Evolutionary conservation across 1,139 yeast species (phyloP).

Genomic region (Geotrichum armillariae): DNA sequence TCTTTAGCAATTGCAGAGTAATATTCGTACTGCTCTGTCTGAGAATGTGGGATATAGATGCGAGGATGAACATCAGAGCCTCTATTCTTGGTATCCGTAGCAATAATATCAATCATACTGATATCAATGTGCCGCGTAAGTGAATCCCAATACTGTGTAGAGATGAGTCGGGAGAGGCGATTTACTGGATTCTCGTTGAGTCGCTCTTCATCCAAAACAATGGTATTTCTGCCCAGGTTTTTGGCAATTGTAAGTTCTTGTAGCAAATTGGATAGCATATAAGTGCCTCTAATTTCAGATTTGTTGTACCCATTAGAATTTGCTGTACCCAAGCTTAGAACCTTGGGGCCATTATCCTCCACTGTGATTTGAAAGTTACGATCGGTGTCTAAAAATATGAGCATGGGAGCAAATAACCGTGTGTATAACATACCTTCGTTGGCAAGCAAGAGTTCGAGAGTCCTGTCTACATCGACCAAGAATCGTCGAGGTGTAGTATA

Average conservation of each 20-base stretch:
- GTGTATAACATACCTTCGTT: conserved; percentile 48
- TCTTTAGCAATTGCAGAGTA: conserved; percentile 54
- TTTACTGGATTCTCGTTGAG: conserved; percentile 86
- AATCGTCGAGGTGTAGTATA: conserved; percentile 52
- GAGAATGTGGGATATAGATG: conserved; percentile 71
- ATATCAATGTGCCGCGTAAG: conserved; percentile 73
- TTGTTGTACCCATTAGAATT: conserved; percentile 79
- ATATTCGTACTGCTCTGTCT: conserved; percentile 72
- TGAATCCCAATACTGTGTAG: conserved; percentile 77
- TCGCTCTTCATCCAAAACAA: conserved; percentile 79
- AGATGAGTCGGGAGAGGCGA: conserved; percentile 71
- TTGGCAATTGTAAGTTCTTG: conserved; percentile 91
- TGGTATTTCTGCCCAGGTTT: conserved; percentile 71
- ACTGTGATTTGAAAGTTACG: conserved; percentile 83
- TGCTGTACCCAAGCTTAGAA: conserved; percentile 75
- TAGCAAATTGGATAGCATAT: conserved; percentile 81
- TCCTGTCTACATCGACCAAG: conserved; percentile 74
- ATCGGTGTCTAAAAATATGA: conserved; percentile 61
- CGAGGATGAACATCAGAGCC: conserved; percentile 65
- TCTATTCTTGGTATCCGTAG: conserved; percentile 73
- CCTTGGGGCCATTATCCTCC: conserved; percentile 93
- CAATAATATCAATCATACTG: conserved; percentile 63
- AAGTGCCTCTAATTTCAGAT: conserved; percentile 80
- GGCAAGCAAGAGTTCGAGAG: conserved; percentile 65
- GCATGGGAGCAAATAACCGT: neutral